Evolutionary conservation across 2,329 filamentous ascomycete species (phyloP).

Genomic region (Lojkania enalia): DNA sequence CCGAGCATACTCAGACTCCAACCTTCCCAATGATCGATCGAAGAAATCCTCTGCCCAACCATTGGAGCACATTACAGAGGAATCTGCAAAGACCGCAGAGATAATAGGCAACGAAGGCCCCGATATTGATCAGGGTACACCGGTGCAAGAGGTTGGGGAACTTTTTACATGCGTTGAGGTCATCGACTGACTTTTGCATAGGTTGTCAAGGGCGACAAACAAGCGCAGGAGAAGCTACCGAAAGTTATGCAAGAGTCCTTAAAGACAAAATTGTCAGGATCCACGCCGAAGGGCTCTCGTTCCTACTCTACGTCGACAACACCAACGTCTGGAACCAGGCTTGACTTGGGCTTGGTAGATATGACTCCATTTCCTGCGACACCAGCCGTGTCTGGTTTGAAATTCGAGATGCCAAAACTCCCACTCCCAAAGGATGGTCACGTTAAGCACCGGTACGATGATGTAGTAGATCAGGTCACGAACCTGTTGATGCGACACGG

Average conservation of each 20-base stretch:
- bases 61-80: constrained; percentile 65
- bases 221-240: constrained; percentile 64
- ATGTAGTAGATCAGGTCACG: constrained; percentile 82
- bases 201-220: constrained; percentile 66
- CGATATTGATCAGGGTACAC: constrained; percentile 67
- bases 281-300: constrained; percentile 50
- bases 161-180: neutral
- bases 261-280: constrained; percentile 49
- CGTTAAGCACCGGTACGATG: constrained; percentile 82
- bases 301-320: constrained; percentile 59
- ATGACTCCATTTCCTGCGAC: constrained; percentile 22
- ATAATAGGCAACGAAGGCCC: constrained; percentile 62
- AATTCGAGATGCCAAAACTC: constrained; percentile 72
- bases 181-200: constrained; percentile 37
- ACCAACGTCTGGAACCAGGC: constrained; percentile 19
- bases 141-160: constrained; percentile 63
- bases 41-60: constrained; percentile 38
- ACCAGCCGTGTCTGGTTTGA: constrained; percentile 60
- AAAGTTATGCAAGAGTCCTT: constrained; percentile 67
- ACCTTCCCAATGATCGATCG: constrained; percentile 36
- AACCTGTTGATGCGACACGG: constrained; percentile 90
- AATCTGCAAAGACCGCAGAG: constrained; percentile 63
- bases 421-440: constrained; percentile 66
- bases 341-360: constrained; percentile 38
- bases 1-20: constrained; percentile 37